These are phyloP conservation scores for Backusella mclennaniae DNA, from an alignment of 192 early-diverging fungal genomes.

Conservation along the genomic window DNA sequence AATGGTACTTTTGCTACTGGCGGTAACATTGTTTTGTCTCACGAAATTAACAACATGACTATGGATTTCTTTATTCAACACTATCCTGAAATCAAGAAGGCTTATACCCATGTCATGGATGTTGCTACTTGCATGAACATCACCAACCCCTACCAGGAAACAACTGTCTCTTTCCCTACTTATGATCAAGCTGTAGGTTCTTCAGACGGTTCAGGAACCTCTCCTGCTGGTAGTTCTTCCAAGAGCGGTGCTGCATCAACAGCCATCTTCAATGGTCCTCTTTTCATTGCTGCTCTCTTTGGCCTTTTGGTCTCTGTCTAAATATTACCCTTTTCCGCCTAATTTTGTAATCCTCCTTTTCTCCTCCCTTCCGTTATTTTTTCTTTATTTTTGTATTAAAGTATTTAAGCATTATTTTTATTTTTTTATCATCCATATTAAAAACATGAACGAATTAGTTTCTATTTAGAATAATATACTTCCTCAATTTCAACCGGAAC, in stretches of 20 bases:
- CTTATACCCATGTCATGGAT: constrained; percentile 36
- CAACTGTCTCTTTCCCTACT: constrained; percentile 22
- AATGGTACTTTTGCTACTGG: constrained; percentile 29
- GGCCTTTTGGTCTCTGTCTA: constrained; percentile 19
- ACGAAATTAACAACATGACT: constrained; percentile 46
- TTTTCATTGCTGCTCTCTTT: constrained; percentile 30
- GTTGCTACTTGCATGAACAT: constrained; percentile 42
- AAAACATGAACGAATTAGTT: neutral
- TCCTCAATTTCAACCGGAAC: neutral
- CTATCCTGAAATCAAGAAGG: constrained; percentile 42
- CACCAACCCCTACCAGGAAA: constrained; percentile 39
- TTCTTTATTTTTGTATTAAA: neutral
- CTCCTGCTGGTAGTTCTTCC: constrained; percentile 6
- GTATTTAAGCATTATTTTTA: neutral
- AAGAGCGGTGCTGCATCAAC: constrained; percentile 25
- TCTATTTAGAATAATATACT: neutral
- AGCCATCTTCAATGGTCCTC: constrained; percentile 20
- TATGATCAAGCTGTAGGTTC: constrained; percentile 13
- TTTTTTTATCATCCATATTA: constrained; percentile 5
- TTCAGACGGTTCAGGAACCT: neutral
- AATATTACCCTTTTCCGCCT: neutral
- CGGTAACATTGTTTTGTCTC: constrained; percentile 43
- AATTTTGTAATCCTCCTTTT: neutral
- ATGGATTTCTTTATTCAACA: constrained; percentile 39
- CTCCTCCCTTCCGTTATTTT: neutral